Percentiles rank a stretch among this genome's conserved stretches.
phyloP scores from a whole-genome alignment of 306 rosid species.

The Pyrus communis region DNA sequence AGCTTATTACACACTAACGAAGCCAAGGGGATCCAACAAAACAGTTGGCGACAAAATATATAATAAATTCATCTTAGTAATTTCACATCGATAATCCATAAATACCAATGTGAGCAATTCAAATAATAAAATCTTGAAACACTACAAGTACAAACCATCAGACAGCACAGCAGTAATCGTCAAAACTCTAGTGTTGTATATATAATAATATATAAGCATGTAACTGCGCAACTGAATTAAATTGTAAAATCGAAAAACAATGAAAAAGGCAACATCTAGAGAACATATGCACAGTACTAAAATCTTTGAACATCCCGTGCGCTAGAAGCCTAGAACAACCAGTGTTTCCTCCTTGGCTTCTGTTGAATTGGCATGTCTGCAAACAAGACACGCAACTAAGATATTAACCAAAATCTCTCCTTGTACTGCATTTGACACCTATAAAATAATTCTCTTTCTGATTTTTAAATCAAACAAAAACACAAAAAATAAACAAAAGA shows the following conservation, averaged over 20 bases:
- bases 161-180: background rate
- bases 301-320: background rate
- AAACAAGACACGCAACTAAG: conserved; percentile 14
- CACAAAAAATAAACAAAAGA: background rate
- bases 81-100: background rate
- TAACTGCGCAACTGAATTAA: background rate
- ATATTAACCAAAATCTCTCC: conserved; percentile 3
- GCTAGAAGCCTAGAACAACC: conserved; percentile 77
- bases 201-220: background rate
- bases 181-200: background rate
- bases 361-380: conserved; percentile 59
- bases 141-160: background rate
- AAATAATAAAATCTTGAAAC: background rate
- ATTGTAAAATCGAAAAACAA: background rate
- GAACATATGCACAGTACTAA: conserved; percentile 7
- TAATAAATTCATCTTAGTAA: background rate
- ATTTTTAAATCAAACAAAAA: background rate
- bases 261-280: background rate
- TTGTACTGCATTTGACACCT: background rate
- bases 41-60: no score
- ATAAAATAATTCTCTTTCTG: background rate
- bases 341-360: conserved; percentile 68
- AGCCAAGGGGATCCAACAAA: no score
- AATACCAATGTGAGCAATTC: background rate
- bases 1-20: no score